Percentiles rank a stretch among this genome's conserved stretches.
These are phyloP conservation scores for Arabidopsis lyrata DNA, from an alignment of 441 rosid genomes.

Conservation along the genomic window DNA sequence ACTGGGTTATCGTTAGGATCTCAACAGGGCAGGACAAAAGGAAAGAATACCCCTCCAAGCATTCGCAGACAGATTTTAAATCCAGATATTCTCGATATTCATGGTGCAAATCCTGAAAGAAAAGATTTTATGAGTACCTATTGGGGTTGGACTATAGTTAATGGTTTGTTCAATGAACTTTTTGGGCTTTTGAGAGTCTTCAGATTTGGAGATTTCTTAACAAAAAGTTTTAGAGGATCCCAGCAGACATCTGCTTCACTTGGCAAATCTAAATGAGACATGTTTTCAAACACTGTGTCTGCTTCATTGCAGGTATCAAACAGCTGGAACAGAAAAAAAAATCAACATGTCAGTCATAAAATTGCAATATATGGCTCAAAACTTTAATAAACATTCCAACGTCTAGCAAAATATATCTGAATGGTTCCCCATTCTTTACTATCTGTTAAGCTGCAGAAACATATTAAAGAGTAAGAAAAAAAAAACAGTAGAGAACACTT, in stretches of 20 bases:
- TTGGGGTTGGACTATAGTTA: background rate
- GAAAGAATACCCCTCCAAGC: background rate
- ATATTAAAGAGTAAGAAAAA: background rate
- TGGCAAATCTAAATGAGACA: background rate
- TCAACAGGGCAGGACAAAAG: background rate
- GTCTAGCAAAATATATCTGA: background rate
- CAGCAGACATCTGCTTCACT: background rate
- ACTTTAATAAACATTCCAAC: background rate
- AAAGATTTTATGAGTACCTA: background rate
- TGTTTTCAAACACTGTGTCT: conserved; percentile 3
- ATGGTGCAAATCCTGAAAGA: background rate
- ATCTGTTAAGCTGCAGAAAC: background rate
- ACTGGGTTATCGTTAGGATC: background rate
- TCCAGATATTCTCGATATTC: background rate
- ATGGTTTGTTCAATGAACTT: background rate
- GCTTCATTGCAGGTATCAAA: background rate
- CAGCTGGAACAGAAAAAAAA: background rate
- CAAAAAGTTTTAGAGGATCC: background rate
- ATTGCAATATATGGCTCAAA: too few species aligned
- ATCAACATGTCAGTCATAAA: background rate
- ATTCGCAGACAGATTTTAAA: background rate
- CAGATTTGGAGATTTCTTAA: conserved; percentile 18
- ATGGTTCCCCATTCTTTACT: too few species aligned
- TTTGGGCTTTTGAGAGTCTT: conserved; percentile 7
- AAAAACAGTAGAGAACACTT: background rate